Percentiles rank a stretch among this genome's conserved stretches.
Evolutionary conservation across 257 asterid genomes (phyloP).

Genomic region (Capsicum baccatum): DNA sequence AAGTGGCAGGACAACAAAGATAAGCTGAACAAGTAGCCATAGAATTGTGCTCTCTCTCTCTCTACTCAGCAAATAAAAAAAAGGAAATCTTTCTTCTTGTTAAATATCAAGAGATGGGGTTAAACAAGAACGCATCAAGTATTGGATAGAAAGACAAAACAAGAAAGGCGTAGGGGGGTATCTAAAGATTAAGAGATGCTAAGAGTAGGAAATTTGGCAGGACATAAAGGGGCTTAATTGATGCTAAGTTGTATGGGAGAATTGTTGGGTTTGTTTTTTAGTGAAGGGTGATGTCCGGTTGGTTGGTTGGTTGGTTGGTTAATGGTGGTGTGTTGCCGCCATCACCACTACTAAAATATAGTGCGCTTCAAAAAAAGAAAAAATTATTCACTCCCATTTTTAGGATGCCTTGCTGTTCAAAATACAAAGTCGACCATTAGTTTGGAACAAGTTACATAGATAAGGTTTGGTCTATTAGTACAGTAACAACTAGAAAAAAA

Average conservation of each 20-base stretch:
- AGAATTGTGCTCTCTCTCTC: not conserved
- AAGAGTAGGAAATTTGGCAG: slow-evolving; percentile 40
- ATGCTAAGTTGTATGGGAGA: not conserved
- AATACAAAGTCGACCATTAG: not conserved
- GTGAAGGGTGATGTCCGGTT: slow-evolving; percentile 26
- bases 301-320: slow-evolving; percentile 5
- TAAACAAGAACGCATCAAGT: not conserved
- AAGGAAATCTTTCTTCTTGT: not conserved
- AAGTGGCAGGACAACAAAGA: slow-evolving; percentile 57
- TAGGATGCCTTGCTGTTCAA: not conserved
- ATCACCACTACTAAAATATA: slow-evolving; percentile 28
- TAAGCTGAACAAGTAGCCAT: slow-evolving; percentile 67
- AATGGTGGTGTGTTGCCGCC: slow-evolving; percentile 9
- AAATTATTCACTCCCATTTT: not conserved
- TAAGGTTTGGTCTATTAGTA: not conserved
- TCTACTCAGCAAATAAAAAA: not conserved
- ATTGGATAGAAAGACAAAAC: not conserved
- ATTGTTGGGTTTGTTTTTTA: not conserved
- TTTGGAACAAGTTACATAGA: not conserved
- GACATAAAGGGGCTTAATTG: slow-evolving; percentile 2
- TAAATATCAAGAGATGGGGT: not conserved
- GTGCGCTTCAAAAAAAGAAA: not conserved
- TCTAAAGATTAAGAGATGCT: slow-evolving; percentile 43
- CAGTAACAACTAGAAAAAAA: too few relatives aligned
- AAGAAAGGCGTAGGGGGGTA: slow-evolving; percentile 28